phyloP scores from a whole-genome alignment of 495 filamentous ascomycete genomes.

The Haplographium delicatum region DNA sequence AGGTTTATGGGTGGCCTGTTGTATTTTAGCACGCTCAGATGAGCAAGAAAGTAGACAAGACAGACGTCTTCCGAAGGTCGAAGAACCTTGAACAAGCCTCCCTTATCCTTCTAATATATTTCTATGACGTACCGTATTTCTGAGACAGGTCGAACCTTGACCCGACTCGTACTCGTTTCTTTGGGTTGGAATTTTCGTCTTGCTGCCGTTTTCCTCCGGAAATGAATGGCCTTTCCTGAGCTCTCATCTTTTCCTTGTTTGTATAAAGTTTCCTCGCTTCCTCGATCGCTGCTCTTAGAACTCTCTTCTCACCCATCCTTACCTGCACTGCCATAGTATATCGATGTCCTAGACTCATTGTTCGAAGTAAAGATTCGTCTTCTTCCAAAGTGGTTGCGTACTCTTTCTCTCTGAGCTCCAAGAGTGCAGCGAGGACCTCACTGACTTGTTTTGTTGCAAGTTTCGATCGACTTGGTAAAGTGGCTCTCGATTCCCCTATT shows the following conservation, averaged over 20 bases:
- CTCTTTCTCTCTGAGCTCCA: constrained; percentile 33
- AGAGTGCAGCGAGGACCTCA: constrained; percentile 28
- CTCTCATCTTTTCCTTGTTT: constrained; percentile 29
- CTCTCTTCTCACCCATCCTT: constrained; percentile 72
- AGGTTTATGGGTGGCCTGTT: constrained; percentile 32
- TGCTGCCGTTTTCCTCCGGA: constrained; percentile 36
- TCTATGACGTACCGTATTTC: too few relatives aligned
- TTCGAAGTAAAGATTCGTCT: constrained; percentile 50
- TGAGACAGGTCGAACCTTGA: too few relatives aligned
- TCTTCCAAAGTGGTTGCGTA: constrained; percentile 61
- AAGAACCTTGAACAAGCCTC: too few relatives aligned
- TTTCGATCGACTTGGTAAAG: constrained; percentile 33
- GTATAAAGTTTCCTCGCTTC: constrained; percentile 20
- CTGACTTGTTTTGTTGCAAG: constrained; percentile 38
- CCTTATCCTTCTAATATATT: too few relatives aligned
- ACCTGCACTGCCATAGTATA: constrained; percentile 68
- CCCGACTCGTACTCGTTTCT: constrained; percentile 19
- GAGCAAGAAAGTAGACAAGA: constrained; percentile 27
- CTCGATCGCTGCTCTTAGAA: constrained; percentile 48
- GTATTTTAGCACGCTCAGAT: constrained; percentile 31
- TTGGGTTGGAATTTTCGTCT: constrained; percentile 21
- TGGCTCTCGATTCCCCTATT: constrained; percentile 36
- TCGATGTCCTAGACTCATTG: constrained; percentile 32
- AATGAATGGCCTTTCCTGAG: background rate
- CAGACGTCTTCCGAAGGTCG: constrained; percentile 29